Evolutionary conservation across 1,284 basidiomycete genomes (phyloP).

Genomic region (Hymenochaete sp.): DNA sequence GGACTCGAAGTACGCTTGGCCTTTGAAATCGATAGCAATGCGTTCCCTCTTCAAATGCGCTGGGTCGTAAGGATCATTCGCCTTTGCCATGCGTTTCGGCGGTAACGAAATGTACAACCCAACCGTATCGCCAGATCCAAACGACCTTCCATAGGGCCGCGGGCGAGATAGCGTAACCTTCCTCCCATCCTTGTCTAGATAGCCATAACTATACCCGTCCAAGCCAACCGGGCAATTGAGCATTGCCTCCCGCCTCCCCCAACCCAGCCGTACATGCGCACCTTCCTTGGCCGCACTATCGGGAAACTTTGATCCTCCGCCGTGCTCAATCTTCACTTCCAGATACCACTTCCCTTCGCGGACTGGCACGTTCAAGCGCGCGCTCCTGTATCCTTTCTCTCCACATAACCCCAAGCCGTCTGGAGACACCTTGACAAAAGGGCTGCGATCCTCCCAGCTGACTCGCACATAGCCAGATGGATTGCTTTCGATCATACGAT

Average conservation of each 20-base stretch:
- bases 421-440: slow-evolving; percentile 71
- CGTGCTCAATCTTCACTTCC: slow-evolving; percentile 77
- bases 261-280: slow-evolving; percentile 84
- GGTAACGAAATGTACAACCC: slow-evolving; percentile 93
- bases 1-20: slow-evolving; percentile 94
- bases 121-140: slow-evolving; percentile 80
- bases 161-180: slow-evolving; percentile 82
- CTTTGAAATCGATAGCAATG: slow-evolving; percentile 89
- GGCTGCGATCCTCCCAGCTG: slow-evolving; percentile 83
- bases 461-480: slow-evolving; percentile 56
- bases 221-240: slow-evolving; percentile 90
- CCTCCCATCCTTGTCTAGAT: slow-evolving; percentile 87
- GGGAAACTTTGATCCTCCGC: slow-evolving; percentile 54
- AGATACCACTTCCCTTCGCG: slow-evolving; percentile 92
- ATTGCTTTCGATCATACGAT: slow-evolving; percentile 70
- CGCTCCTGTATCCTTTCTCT: slow-evolving; percentile 86
- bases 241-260: slow-evolving; percentile 85
- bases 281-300: slow-evolving; percentile 50
- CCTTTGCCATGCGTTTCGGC: slow-evolving; percentile 44
- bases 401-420: slow-evolving; percentile 75
- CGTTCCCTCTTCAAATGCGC: slow-evolving; percentile 77
- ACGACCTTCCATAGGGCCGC: slow-evolving; percentile 67
- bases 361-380: slow-evolving; percentile 82
- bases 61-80: slow-evolving; percentile 59
- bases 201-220: slow-evolving; percentile 90